These are phyloP conservation scores for Mayamaea pseudoterrestris DNA, from an alignment of 108 stramenopile genomes.

Conservation along the genomic window DNA sequence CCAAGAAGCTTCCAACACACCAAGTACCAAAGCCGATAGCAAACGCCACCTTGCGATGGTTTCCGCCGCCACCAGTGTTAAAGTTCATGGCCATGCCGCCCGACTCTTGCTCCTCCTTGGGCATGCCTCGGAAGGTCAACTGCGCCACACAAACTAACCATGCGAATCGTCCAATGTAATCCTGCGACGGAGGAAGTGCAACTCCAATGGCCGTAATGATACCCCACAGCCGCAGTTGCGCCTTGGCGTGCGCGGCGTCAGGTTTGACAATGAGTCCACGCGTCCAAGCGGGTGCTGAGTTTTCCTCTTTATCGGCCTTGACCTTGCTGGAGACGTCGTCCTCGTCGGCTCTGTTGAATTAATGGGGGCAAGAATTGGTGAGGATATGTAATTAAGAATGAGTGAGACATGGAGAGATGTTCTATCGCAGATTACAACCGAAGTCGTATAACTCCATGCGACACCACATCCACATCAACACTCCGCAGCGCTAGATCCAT, in stretches of 20 bases:
- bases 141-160: conserved; percentile 67
- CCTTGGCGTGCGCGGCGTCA: conserved; percentile 43
- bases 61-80: conserved; percentile 18
- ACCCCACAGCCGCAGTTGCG: conserved; percentile 56
- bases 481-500: not conserved
- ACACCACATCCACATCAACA: not conserved
- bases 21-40: conserved; percentile 23
- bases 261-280: conserved; percentile 60
- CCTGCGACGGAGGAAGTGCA: conserved; percentile 43
- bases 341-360: not conserved
- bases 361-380: not conserved
- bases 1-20: conserved; percentile 12
- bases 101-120: conserved; percentile 27
- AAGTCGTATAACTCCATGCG: too few relatives aligned
- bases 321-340: conserved; percentile 4
- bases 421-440: too few relatives aligned
- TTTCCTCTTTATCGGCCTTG: conserved; percentile 15
- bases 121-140: conserved; percentile 71
- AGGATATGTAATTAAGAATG: not conserved
- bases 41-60: conserved; percentile 39
- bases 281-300: conserved; percentile 33
- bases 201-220: conserved; percentile 41
- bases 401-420: too few relatives aligned
- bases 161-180: conserved; percentile 46
- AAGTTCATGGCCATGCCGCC: conserved; percentile 24